Evolutionary conservation across 2,329 filamentous ascomycete species (phyloP), one percentile per base, ranked within the genome.

Genomic region (Stromatinia cepivora): DNA sequence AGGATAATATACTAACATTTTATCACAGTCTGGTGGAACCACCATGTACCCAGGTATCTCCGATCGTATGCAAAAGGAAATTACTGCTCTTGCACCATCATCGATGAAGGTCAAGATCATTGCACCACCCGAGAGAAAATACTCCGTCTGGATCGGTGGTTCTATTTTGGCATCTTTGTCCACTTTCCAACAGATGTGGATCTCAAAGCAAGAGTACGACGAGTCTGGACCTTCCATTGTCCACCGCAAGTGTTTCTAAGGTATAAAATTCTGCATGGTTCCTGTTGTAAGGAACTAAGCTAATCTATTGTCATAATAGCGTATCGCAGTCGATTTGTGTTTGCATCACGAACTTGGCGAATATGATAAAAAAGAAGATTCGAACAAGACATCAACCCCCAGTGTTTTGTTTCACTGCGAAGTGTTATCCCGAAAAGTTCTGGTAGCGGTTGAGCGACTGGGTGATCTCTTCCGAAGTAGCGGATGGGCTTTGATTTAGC

Each of bases 91-190:
- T 85, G 95, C 95, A 82, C 95, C 95, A 81, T 98, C 95, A 76
- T 97, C 94, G 81, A 98, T 99, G 95, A 98, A 98, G 93, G 94
- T 99, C 90, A 98, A 98, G 92, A 98, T 99, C 86, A 98, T 99
- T 83, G 95, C 95, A 86, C 95, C 95, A 79, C 95, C 95, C 78
- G 95, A 99, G 92, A 93, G 95, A 86, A 99, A 99, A 90, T 99
- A 99, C 93, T 98, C 95, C 75, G 95, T 99, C 88, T 99, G 95
- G 95, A 99, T 99, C 84, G 95, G 95, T 95, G 95, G 95, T 90
- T 99, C 95, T 84, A 99, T 99, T 86, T 87, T 99, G 81, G 95
- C 95, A 79, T 99, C 95, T 75, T 92, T 99, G 80, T 99, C 95
- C 78, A 99, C 95, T 85, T 99, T 99, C 94, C 95, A 99, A 89